Evolutionary conservation across 2,329 filamentous ascomycete genomes (phyloP), one percentile per base, ranked within the genome.

Genomic region (Neobulgaria alba): DNA sequence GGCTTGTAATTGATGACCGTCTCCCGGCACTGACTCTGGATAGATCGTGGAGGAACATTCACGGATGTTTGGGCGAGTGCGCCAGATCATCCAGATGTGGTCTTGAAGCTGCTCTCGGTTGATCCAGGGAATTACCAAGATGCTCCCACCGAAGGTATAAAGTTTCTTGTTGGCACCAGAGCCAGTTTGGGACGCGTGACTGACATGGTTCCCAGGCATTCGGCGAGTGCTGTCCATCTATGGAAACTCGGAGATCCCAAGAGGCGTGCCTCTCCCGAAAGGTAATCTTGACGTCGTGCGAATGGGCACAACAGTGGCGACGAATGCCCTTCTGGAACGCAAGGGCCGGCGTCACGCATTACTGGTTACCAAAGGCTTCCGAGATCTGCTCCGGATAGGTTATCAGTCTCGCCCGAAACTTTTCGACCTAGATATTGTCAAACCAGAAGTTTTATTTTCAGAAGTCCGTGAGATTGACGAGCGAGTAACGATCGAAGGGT

Each of bases 21-120:
- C n/a, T n/a, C n/a, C n/a, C n/a, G n/a, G n/a, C n/a, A n/a, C n/a
- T n/a, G n/a, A n/a, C n/a, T n/a, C n/a, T n/a, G n/a, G n/a, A n/a
- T n/a, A n/a, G n/a, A n/a, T n/a, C 80, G 88, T 47, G 88, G 88
- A 51, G 88, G 88, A 43, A 94, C 88, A 19, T 95, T 95, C 61
- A 95, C 88, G 29, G 88, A 95, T 64, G 94, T 86, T 58, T 84
- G 94, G 15, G 87, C 86, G 50, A 90, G 89, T 55, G 75, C 83
- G 3, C 78, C 73, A 54, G 80, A 70, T 50, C 84, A 72, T 14
- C 72, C 69, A 58, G 77, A 83, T 47, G 67, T 85, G 35, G 64
- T 85, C 41, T 82, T 86, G 59, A 86, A 86, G 58, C 67, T 87
- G 2, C 69, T 87, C 10, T 87, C 82, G 0, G 82, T 82, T 48